Evolutionary conservation across 805 yeast genomes (phyloP).

Genomic region (Cyberlindnera misumaiensis): DNA sequence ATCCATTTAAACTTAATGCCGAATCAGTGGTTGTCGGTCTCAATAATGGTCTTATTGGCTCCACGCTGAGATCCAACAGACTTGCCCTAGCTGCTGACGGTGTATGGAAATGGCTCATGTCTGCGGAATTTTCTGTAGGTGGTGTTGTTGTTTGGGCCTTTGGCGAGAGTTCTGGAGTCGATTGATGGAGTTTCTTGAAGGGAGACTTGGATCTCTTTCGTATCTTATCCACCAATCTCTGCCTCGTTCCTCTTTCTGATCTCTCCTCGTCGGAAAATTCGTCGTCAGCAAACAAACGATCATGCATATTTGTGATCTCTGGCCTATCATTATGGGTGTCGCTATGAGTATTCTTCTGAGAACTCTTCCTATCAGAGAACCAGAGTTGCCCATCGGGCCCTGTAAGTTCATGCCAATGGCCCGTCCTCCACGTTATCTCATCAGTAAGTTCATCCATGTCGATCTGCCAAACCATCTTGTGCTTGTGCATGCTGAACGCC

Average conservation of each 20-base stretch:
- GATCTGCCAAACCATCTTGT: conserved; percentile 56
- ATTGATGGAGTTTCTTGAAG: conserved; percentile 9
- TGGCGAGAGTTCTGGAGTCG: not conserved
- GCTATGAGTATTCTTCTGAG: conserved; percentile 5
- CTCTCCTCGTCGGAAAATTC: not conserved
- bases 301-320: conserved; percentile 13
- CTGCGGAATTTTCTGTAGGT: not conserved
- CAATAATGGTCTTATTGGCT: too few species aligned
- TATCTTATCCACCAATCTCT: conserved; percentile 13
- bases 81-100: not conserved
- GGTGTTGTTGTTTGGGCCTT: not conserved
- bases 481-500: conserved; percentile 44
- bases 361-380: conserved; percentile 32
- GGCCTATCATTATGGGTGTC: conserved; percentile 4
- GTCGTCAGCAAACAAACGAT: conserved; percentile 13
- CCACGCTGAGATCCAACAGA: too few species aligned
- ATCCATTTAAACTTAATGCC: too few species aligned
- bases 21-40: too few species aligned
- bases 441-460: conserved; percentile 51
- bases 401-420: conserved; percentile 46
- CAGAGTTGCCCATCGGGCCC: conserved; percentile 41
- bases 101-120: not conserved
- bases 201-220: conserved; percentile 21
- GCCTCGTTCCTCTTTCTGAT: conserved; percentile 6
- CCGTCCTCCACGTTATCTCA: conserved; percentile 53